Evolutionary conservation across 257 asterid species (phyloP).

Genomic region (Solanum boliviense): DNA sequence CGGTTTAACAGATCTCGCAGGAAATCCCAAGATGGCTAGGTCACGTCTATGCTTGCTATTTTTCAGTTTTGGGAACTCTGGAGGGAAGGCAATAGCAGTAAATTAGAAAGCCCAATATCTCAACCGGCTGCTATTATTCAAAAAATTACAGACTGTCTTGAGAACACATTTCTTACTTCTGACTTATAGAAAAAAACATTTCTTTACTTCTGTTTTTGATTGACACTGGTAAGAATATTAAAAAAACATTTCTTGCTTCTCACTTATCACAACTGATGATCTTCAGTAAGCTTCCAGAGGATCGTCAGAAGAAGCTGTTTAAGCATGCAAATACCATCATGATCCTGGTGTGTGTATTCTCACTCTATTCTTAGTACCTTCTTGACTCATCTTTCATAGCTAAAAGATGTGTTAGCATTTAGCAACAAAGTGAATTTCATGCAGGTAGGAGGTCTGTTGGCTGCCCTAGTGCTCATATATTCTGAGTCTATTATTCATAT

Average conservation of each 20-base stretch:
- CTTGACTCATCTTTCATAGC: not conserved
- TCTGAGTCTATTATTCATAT: slow-evolving; percentile 25
- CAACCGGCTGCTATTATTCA: no score
- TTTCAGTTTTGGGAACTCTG: no score
- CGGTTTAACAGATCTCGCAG: no score
- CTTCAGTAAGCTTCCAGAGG: slow-evolving; percentile 33
- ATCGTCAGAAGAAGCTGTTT: slow-evolving; percentile 29
- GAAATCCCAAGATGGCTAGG: no score
- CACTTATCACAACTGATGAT: not conserved
- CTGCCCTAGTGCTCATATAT: slow-evolving; percentile 25
- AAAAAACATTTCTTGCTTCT: not conserved
- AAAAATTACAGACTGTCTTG: not conserved
- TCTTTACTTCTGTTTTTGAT: not conserved
- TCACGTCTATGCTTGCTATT: no score
- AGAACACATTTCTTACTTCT: not conserved
- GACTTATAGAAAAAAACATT: not conserved
- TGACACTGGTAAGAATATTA: not conserved
- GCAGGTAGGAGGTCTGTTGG: slow-evolving; percentile 31
- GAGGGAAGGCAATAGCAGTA: no score
- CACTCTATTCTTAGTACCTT: not conserved
- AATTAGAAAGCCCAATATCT: no score
- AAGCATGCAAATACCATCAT: slow-evolving; percentile 23
- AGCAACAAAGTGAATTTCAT: not conserved
- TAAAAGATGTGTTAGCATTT: not conserved
- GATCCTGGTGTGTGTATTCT: slow-evolving; percentile 23